Conservation (phyloP, 169 alveolate genomes). For the Eimeria necatrix region DNA sequence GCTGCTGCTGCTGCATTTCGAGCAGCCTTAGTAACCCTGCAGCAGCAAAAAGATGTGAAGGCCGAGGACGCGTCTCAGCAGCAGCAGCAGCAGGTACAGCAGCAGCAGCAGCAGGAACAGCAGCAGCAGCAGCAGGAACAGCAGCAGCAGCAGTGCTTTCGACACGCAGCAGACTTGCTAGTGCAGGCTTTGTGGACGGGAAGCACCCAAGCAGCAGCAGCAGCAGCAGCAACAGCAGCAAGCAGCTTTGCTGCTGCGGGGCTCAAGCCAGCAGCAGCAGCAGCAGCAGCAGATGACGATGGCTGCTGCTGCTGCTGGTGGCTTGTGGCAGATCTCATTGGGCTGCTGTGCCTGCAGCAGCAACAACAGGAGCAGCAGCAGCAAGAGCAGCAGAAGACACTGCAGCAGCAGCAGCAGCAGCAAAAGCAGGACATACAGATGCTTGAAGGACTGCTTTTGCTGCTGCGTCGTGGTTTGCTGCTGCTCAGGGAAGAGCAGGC, state of each 20-base stretch:
- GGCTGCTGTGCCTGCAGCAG: too few relatives aligned
- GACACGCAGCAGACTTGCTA: neutral
- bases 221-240: neutral
- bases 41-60: neutral
- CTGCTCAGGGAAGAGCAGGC: neutral
- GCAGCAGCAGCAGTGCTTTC: too few relatives aligned
- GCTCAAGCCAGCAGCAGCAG: neutral
- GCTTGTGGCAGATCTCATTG: neutral
- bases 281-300: neutral
- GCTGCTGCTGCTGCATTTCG: neutral
- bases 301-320: slow-evolving; percentile 3
- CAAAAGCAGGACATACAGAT: neutral
- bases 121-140: too few relatives aligned
- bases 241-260: neutral
- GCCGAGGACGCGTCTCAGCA: neutral
- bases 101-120: too few relatives aligned
- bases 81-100: too few relatives aligned
- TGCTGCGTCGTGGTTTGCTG: neutral
- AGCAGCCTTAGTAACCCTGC: neutral
- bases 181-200: neutral
- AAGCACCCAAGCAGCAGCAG: too few relatives aligned
- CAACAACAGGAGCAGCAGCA: too few relatives aligned
- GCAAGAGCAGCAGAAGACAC: neutral
- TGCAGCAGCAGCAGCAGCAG: neutral
- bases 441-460: too few relatives aligned